Evolutionary conservation across 2,329 filamentous ascomycete species (phyloP).

Genomic region (Exophiala calicioides): DNA sequence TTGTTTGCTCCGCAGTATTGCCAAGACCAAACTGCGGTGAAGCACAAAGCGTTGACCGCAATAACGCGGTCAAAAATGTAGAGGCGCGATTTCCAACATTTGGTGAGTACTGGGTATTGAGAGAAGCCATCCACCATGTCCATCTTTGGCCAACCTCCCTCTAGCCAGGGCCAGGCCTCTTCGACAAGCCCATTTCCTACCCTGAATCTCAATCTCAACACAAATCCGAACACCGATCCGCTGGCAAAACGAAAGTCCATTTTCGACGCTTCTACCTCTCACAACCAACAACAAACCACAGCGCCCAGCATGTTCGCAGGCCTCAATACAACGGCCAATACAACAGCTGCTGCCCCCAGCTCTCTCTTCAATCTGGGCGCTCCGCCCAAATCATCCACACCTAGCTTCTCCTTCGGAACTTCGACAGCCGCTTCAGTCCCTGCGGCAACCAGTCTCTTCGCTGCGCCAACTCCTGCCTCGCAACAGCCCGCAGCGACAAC

Average conservation of each 20-base stretch:
- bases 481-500: slow-evolving; percentile 19
- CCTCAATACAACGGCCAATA: slow-evolving; percentile 16
- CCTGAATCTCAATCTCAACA: slow-evolving; percentile 27
- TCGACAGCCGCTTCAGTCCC: slow-evolving; percentile 23
- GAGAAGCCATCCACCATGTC: slow-evolving; percentile 26
- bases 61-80: too few relatives aligned
- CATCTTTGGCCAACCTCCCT: slow-evolving; percentile 24
- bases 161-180: slow-evolving; percentile 17
- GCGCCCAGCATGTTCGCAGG: too few relatives aligned
- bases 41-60: too few relatives aligned
- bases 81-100: too few relatives aligned
- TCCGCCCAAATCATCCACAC: slow-evolving; percentile 15
- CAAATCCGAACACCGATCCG: slow-evolving; percentile 26
- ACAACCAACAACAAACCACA: slow-evolving; percentile 16
- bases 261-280: slow-evolving; percentile 29
- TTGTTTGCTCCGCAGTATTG: too few relatives aligned
- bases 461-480: slow-evolving; percentile 12
- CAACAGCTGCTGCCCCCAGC: slow-evolving; percentile 12
- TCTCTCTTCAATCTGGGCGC: slow-evolving; percentile 22
- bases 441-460: slow-evolving; percentile 22
- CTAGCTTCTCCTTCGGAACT: slow-evolving; percentile 17
- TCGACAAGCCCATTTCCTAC: slow-evolving; percentile 20
- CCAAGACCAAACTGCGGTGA: too few relatives aligned
- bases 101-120: too few relatives aligned
- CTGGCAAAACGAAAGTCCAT: slow-evolving; percentile 31